Percentiles rank a stretch among this genome's conserved stretches.
Conservation (phyloP, 83 land plant species). For the Isoetes engelmannii region DNA sequence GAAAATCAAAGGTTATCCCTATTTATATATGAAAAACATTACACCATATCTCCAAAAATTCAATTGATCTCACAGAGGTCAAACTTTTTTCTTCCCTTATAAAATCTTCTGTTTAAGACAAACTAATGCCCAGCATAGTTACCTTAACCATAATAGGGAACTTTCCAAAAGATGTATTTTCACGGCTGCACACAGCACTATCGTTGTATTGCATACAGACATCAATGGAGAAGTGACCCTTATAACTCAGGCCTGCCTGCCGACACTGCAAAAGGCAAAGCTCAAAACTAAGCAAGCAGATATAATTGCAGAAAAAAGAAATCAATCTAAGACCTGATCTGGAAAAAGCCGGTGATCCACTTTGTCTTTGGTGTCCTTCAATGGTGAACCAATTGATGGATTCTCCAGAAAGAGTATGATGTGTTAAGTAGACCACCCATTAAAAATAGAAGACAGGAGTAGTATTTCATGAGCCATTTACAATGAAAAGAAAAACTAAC, state of each 20-base stretch:
- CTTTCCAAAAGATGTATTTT: constrained; percentile 46
- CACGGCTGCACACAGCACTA: constrained; percentile 28
- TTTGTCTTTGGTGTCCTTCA: constrained; percentile 39
- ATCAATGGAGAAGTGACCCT: constrained; percentile 47
- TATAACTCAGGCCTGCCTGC: constrained; percentile 53
- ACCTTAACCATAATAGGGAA: constrained; percentile 88
- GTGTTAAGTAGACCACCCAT: constrained; percentile 21
- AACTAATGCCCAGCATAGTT: too few species aligned
- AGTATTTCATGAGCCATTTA: not conserved
- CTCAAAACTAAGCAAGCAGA: not conserved
- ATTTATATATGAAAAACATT: too few species aligned
- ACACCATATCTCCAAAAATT: too few species aligned
- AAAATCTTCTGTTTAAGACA: too few species aligned
- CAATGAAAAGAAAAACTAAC: not conserved
- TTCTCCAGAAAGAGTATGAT: constrained; percentile 57
- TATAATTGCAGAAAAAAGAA: not conserved
- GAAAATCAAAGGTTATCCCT: too few species aligned
- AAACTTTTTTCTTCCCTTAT: too few species aligned
- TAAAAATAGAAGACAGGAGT: not conserved
- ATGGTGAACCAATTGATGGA: constrained; percentile 47
- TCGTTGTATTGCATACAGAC: constrained; percentile 51
- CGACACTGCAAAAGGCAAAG: constrained; percentile 60
- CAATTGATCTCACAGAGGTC: too few species aligned
- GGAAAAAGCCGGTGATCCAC: constrained; percentile 45
- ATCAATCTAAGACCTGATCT: constrained; percentile 43